Evolutionary conservation across 495 filamentous ascomycete species (phyloP).

Genomic region (Pyrenopolyporus hunteri): DNA sequence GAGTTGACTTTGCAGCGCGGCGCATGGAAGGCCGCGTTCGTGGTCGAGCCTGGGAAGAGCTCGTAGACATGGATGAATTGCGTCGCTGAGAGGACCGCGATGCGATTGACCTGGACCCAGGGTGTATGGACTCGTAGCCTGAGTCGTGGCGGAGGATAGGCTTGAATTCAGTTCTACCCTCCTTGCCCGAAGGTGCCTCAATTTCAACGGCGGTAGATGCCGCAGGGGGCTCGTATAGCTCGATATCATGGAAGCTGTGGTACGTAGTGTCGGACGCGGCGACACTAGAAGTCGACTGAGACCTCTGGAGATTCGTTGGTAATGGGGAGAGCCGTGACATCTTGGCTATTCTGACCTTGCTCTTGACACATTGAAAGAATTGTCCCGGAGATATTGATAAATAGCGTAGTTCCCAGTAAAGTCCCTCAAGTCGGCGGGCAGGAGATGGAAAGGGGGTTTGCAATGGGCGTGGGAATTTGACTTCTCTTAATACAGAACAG

Average conservation of each 20-base stretch:
- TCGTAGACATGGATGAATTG: slow-evolving; percentile 37
- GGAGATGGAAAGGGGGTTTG: not conserved
- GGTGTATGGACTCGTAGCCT: slow-evolving; percentile 54
- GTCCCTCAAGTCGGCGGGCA: not conserved
- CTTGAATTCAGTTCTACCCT: slow-evolving; percentile 35
- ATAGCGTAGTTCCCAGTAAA: not conserved
- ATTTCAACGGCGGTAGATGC: slow-evolving; percentile 5
- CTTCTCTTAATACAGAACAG: not conserved
- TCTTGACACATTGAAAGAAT: slow-evolving; percentile 18
- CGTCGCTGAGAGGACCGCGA: slow-evolving; percentile 37
- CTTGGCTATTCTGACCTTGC: slow-evolving; percentile 16
- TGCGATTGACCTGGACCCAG: slow-evolving; percentile 29
- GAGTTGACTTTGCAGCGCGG: slow-evolving; percentile 45
- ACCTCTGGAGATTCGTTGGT: slow-evolving; percentile 40
- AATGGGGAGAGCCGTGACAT: slow-evolving; percentile 44
- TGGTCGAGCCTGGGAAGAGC: slow-evolving; percentile 33
- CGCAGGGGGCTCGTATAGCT: slow-evolving; percentile 43
- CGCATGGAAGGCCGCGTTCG: slow-evolving; percentile 45
- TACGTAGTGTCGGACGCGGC: slow-evolving; percentile 52
- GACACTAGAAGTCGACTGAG: slow-evolving; percentile 49
- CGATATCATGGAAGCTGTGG: slow-evolving; percentile 55
- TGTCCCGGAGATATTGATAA: not conserved
- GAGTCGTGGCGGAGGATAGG: slow-evolving; percentile 56
- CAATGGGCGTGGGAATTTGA: not conserved
- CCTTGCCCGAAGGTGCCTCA: slow-evolving; percentile 19